Evolutionary conservation across 805 yeast species (phyloP).

Genomic region (Starmerella vitae): DNA sequence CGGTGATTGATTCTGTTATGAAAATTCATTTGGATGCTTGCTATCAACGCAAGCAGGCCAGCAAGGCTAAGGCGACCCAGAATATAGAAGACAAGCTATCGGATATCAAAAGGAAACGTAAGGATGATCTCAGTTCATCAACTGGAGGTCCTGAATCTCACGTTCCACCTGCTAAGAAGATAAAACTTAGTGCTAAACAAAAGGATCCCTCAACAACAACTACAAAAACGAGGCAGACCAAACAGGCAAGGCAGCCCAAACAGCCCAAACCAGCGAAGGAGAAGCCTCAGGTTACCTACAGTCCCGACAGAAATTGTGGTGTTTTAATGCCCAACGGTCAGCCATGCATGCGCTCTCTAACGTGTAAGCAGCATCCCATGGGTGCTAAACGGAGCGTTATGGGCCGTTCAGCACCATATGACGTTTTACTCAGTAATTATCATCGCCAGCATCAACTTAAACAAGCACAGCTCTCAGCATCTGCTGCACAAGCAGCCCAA

Average conservation of each 20-base stretch:
- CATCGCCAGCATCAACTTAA: slow-evolving; percentile 89
- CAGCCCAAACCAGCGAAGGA: slow-evolving; percentile 23
- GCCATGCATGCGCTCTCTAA: slow-evolving; percentile 84
- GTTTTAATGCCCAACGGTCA: slow-evolving; percentile 91
- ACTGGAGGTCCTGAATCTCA: background rate
- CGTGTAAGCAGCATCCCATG: slow-evolving; percentile 97
- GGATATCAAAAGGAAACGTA: background rate
- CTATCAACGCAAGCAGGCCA: slow-evolving; percentile 1
- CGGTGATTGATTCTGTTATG: slow-evolving; percentile 19
- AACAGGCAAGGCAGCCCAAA: slow-evolving; percentile 5
- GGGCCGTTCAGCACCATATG: slow-evolving; percentile 89
- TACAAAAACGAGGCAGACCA: slow-evolving; percentile 9
- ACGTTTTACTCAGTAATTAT: slow-evolving; percentile 70
- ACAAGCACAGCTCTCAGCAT: slow-evolving; percentile 18
- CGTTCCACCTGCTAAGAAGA: background rate
- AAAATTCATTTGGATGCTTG: slow-evolving; percentile 19
- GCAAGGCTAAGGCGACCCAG: background rate
- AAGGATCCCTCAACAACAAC: slow-evolving; percentile 6
- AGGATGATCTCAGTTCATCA: background rate
- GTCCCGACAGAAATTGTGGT: slow-evolving; percentile 63
- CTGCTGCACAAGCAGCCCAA: slow-evolving; percentile 15
- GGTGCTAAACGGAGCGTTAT: slow-evolving; percentile 93
- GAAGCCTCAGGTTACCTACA: slow-evolving; percentile 40
- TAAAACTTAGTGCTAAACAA: slow-evolving; percentile 5
- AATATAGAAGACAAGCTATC: background rate